Percentiles rank a stretch among this genome's conserved stretches.
Conservation (phyloP, 805 yeast genomes). For the Brettanomyces sp. region DNA sequence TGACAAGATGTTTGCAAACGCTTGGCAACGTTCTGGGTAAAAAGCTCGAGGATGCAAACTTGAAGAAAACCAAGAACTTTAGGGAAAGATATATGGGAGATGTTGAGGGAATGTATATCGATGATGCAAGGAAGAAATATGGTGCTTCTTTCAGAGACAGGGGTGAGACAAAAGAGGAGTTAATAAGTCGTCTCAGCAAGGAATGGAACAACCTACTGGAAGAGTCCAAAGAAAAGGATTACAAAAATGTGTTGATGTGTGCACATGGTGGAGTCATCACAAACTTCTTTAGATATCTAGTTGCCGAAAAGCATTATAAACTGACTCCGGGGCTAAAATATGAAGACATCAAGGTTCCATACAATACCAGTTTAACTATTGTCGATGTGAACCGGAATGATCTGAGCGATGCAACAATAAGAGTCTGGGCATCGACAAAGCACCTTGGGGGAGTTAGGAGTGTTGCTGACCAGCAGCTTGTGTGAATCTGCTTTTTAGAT, state of each 20-base stretch:
- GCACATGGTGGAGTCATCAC: slow-evolving; percentile 82
- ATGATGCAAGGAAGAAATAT: slow-evolving; percentile 50
- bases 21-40: slow-evolving; percentile 30
- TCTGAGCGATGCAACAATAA: slow-evolving; percentile 34
- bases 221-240: slow-evolving; percentile 24
- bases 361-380: slow-evolving; percentile 65
- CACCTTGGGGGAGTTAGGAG: slow-evolving; percentile 54
- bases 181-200: slow-evolving; percentile 38
- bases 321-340: slow-evolving; percentile 30
- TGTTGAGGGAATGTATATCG: slow-evolving; percentile 64
- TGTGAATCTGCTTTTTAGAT: slow-evolving; percentile 15
- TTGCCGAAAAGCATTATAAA: slow-evolving; percentile 28
- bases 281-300: slow-evolving; percentile 43
- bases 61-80: slow-evolving; percentile 31
- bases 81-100: slow-evolving; percentile 76
- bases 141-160: slow-evolving; percentile 52
- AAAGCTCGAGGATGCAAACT: slow-evolving; percentile 9
- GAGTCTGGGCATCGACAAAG: slow-evolving; percentile 53
- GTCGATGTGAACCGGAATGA: slow-evolving; percentile 41
- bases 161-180: slow-evolving; percentile 49
- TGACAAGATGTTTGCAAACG: slow-evolving; percentile 55
- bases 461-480: slow-evolving; percentile 38
- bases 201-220: slow-evolving; percentile 37
- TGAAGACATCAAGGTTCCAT: slow-evolving; percentile 47
- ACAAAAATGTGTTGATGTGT: slow-evolving; percentile 48